A percentile compares a stretch with the other conserved stretches of the same genome.
Conservation (phyloP, 1,284 basidiomycete species). For the Crepidotus sp. region DNA sequence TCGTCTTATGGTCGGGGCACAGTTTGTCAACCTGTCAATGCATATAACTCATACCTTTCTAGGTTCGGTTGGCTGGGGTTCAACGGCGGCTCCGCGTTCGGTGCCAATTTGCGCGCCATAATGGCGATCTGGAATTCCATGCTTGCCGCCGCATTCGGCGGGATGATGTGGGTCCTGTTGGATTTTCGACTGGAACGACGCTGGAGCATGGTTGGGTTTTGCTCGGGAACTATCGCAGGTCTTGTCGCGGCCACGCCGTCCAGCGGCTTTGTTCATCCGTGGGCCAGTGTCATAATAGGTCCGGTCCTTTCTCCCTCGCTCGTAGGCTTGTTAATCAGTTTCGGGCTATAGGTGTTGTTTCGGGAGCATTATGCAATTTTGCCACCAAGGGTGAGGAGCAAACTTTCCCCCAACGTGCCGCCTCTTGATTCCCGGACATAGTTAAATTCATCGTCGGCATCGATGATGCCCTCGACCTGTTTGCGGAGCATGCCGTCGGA, state of each 20-base stretch:
- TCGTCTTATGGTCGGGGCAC: constrained; percentile 71
- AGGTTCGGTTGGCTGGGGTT: constrained; percentile 66
- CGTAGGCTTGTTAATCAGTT: no score
- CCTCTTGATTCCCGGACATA: constrained; percentile 21
- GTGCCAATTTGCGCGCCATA: constrained; percentile 83
- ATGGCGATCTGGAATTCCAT: constrained; percentile 88
- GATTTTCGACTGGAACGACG: constrained; percentile 80
- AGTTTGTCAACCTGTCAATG: background rate
- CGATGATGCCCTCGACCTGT: constrained; percentile 78
- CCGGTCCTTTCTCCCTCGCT: no score
- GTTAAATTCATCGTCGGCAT: constrained; percentile 62
- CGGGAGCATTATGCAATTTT: constrained; percentile 77
- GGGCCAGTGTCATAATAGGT: constrained; percentile 67
- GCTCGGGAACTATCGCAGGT: constrained; percentile 71
- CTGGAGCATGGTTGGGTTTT: constrained; percentile 69
- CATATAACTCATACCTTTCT: background rate
- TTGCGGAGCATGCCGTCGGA: constrained; percentile 86
- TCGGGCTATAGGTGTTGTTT: constrained; percentile 73
- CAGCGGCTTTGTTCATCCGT: constrained; percentile 58
- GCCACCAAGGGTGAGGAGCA: constrained; percentile 70
- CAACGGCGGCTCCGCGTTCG: constrained; percentile 76
- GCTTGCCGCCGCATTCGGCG: constrained; percentile 67
- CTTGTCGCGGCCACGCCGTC: constrained; percentile 87
- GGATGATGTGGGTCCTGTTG: constrained; percentile 83
- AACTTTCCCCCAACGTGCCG: constrained; percentile 14